These are phyloP conservation scores for Suhomyces terraborum DNA, from an alignment of 1,139 yeast genomes.

Conservation along the genomic window DNA sequence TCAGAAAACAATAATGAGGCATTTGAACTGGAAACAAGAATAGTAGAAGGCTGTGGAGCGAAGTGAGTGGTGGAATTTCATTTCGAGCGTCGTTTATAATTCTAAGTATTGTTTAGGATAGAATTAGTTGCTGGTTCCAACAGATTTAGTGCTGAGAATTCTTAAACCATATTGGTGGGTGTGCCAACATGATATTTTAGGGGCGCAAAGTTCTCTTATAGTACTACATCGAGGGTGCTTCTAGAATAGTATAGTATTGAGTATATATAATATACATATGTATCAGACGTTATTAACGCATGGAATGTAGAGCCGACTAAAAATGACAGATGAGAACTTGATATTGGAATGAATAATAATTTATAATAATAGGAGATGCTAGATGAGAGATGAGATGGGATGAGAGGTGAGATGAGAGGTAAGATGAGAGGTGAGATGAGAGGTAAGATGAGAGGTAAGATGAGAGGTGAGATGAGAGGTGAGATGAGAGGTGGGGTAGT, in stretches of 20 bases:
- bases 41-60: too few species aligned
- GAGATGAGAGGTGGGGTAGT: conserved; percentile 10
- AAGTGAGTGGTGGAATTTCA: too few species aligned
- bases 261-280: conserved; percentile 13
- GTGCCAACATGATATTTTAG: too few species aligned
- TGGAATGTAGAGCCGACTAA: not conserved
- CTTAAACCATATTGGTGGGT: too few species aligned
- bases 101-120: too few species aligned
- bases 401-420: conserved; percentile 2
- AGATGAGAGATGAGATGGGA: conserved; percentile 12
- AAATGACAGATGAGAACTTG: conserved; percentile 2
- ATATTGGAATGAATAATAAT: conserved; percentile 6
- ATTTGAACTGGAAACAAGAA: too few species aligned
- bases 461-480: conserved; percentile 14
- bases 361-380: conserved; percentile 10
- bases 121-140: too few species aligned
- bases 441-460: conserved; percentile 14
- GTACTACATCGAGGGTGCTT: too few species aligned
- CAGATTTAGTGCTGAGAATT: too few species aligned
- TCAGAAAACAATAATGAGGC: too few species aligned
- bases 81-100: too few species aligned
- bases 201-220: too few species aligned
- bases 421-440: conserved; percentile 13
- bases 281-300: conserved; percentile 1
- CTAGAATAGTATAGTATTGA: conserved; percentile 1